Percentiles rank a stretch among this genome's conserved stretches.
Conservation (phyloP, 163 green algal species). For the Chloromonas sp. region DNA sequence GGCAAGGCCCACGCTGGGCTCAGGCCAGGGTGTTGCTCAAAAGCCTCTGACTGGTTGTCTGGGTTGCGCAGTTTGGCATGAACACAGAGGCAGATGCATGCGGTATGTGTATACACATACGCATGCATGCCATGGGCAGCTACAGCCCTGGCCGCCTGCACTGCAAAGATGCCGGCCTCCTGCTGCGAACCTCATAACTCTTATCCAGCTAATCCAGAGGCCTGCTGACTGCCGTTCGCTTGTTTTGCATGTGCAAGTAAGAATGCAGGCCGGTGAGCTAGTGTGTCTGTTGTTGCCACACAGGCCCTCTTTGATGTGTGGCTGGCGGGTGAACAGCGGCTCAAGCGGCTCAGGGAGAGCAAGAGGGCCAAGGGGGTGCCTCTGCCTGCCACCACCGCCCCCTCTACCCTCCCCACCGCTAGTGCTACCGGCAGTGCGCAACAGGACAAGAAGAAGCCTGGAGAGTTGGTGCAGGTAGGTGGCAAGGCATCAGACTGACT, state of each 20-base stretch:
- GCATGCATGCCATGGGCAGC: neutral
- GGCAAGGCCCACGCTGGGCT: neutral
- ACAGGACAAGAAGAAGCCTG: no score
- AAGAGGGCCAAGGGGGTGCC: neutral
- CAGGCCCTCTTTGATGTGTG: constrained; percentile 9
- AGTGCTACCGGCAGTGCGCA: no score
- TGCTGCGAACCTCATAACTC: neutral
- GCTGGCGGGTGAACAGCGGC: neutral
- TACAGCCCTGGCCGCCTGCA: neutral
- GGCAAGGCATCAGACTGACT: neutral
- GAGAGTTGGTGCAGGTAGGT: neutral
- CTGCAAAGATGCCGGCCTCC: neutral
- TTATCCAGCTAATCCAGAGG: neutral
- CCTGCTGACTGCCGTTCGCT: neutral
- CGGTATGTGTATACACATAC: no score
- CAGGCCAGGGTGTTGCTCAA: no score
- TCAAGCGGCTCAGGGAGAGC: neutral
- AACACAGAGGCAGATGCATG: no score
- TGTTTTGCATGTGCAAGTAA: neutral
- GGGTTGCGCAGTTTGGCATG: no score
- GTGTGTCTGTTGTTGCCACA: neutral
- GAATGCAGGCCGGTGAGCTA: neutral
- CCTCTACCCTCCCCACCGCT: neutral
- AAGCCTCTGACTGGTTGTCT: no score
- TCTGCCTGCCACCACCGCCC: neutral